Evolutionary conservation across 768 basidiomycete genomes (phyloP), one percentile per base, ranked within the genome.

Genomic region (Rhodotorula diobovata): DNA sequence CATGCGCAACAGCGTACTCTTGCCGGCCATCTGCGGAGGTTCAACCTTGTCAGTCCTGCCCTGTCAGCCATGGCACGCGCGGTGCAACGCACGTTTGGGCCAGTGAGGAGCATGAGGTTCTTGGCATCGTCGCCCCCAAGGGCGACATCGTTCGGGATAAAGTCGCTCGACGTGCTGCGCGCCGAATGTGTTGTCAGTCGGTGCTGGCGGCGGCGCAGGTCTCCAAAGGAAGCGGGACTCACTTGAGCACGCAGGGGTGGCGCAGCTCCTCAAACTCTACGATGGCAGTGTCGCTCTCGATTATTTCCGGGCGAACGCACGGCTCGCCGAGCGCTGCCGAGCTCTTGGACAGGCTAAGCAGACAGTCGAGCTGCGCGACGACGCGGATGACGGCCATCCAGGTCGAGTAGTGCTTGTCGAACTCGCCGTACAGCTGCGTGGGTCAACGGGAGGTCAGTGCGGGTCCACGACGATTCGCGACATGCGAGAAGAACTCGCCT

Each of bases 341-440:
- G 1, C 92, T 85, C 80, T 91, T 94, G 10, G 95, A 90, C 58
- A 98, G 82, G 75, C 91, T 91, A 79, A 95, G 87, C 32, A 99
- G 82, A 80, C 96, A 99, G 80, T 99, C 96, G n/a, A 99, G 84
- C 81, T 99, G 94, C 14, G 96, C 89, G 61, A 95, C 85, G 25
- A 91, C 87, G 48, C 91, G 87, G 72, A 93, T 84, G 20, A 88
- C 87, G n/a, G 88, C 86, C 77, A 93, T 81, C 91, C 91, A 95
- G 15, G 53, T 74, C 28, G 67, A 20, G 56, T 90, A 87, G 78
- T 94, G 90, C 8, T 84, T 81, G 79, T 92, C 90, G 76, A 94
- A 93, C 80, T 92, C 90, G 39, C 83, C 85, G 76, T 85, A 95
- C 28, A 94, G 65, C 76, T 76, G 56, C 12, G 51, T 2, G 2